Percentiles rank a stretch among this genome's conserved stretches.
Evolutionary conservation across 2,329 filamentous ascomycete species (phyloP).

Genomic region (Microcyclosporella mali): DNA sequence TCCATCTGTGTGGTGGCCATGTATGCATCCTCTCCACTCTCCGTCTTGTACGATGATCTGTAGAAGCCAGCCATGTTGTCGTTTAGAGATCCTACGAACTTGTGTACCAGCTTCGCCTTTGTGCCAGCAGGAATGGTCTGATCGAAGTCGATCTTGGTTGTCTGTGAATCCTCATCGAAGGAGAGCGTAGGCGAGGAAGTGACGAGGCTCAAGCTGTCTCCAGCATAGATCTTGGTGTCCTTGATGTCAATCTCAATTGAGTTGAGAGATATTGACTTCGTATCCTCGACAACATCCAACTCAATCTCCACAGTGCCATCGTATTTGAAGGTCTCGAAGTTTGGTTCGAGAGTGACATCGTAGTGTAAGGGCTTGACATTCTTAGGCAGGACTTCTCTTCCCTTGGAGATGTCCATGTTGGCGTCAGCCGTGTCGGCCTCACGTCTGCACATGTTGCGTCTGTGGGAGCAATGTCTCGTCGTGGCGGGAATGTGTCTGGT

Average conservation of each 20-base stretch:
- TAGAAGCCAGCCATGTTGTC: constrained; percentile 98
- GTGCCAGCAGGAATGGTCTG: constrained; percentile 65
- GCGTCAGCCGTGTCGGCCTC: constrained; percentile 51
- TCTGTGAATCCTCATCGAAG: constrained; percentile 73
- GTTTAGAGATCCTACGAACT: constrained; percentile 74
- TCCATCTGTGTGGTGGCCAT: constrained; percentile 95
- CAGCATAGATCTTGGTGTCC: constrained; percentile 55
- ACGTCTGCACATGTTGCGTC: constrained; percentile 64
- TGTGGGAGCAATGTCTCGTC: constrained; percentile 64
- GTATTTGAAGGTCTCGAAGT: constrained; percentile 83
- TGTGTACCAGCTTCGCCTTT: constrained; percentile 71
- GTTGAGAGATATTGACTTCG: constrained; percentile 79
- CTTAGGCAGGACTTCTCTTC: constrained; percentile 78
- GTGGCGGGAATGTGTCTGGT: constrained; percentile 1
- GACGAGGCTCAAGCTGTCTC: constrained; percentile 51
- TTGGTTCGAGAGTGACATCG: constrained; percentile 81
- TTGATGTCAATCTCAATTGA: constrained; percentile 80
- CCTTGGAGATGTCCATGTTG: constrained; percentile 55
- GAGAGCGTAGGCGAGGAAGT: constrained; percentile 61
- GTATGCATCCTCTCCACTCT: constrained; percentile 71
- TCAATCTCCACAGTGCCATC: constrained; percentile 80
- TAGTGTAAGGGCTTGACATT: constrained; percentile 93
- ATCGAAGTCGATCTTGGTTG: constrained; percentile 72
- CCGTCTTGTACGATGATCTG: constrained; percentile 82
- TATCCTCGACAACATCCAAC: constrained; percentile 79